These are phyloP conservation scores for Arthroderma sp. DNA, from an alignment of 2,329 filamentous ascomycete genomes.

Conservation along the genomic window DNA sequence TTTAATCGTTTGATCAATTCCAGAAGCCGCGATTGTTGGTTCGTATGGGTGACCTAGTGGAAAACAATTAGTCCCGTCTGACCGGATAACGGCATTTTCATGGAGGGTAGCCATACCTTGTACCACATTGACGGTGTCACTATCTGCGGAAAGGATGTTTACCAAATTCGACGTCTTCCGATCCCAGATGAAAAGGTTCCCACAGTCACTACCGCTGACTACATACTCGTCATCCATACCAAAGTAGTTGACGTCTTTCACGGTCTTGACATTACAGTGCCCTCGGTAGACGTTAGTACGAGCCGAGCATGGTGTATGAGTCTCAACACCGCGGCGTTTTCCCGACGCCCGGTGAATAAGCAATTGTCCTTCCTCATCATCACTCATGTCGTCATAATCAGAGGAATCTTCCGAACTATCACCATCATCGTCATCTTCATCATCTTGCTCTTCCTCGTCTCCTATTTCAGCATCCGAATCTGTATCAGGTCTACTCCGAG, in stretches of 20 bases:
- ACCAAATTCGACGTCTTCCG: constrained; percentile 47
- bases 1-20: constrained; percentile 56
- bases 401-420: constrained; percentile 13
- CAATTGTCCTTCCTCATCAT: constrained; percentile 21
- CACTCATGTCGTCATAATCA: constrained; percentile 17
- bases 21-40: constrained; percentile 51
- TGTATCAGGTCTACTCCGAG: constrained; percentile 5
- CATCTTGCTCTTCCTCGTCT: constrained; percentile 13
- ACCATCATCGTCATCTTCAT: constrained; percentile 18
- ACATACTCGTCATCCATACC: constrained; percentile 56
- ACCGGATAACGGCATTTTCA: background rate
- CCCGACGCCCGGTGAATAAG: constrained; percentile 35
- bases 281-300: constrained; percentile 47
- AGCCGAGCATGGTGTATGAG: constrained; percentile 40
- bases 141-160: constrained; percentile 53
- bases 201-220: constrained; percentile 52
- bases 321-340: constrained; percentile 39
- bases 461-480: constrained; percentile 3
- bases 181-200: constrained; percentile 58
- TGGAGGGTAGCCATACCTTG: constrained; percentile 34
- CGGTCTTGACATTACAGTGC: constrained; percentile 54
- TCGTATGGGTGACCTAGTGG: constrained; percentile 50
- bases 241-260: constrained; percentile 58
- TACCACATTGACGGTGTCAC: constrained; percentile 57
- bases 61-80: background rate